Conservation (phyloP, 1,284 basidiomycete genomes). For the Hortiboletus rubellus region DNA sequence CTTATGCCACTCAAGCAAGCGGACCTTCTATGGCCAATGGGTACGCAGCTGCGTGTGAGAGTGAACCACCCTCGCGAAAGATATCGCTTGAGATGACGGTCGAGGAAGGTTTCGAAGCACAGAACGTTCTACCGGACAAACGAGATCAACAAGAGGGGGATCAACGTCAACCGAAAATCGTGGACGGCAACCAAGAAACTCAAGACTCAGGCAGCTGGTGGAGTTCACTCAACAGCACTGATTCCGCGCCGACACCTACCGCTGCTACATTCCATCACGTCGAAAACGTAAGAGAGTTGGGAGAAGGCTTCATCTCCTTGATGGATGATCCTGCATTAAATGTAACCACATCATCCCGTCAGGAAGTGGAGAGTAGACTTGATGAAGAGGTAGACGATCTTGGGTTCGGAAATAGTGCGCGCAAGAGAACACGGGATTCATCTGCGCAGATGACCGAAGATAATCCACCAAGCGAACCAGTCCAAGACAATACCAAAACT, state of each 20-base stretch:
- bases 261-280: conserved; percentile 60
- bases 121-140: not conserved
- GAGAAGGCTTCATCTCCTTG: conserved; percentile 79
- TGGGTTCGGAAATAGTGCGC: conserved; percentile 80
- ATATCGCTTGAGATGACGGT: conserved; percentile 35
- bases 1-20: conserved; percentile 38
- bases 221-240: conserved; percentile 52
- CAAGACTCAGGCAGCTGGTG: conserved; percentile 59
- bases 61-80: conserved; percentile 29
- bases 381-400: conserved; percentile 86
- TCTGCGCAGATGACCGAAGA: conserved; percentile 28
- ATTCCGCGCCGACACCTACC: conserved; percentile 62
- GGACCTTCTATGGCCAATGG: conserved; percentile 26
- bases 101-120: conserved; percentile 35
- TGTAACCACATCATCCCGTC: conserved; percentile 20
- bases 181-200: conserved; percentile 23
- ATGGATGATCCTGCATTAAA: conserved; percentile 67
- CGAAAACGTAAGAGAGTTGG: conserved; percentile 43
- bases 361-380: conserved; percentile 34
- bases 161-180: not conserved
- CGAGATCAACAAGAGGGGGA: conserved; percentile 5
- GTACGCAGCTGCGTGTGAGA: conserved; percentile 27
- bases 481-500: conserved; percentile 15
- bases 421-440: conserved; percentile 41
- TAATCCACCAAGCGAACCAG: conserved; percentile 16